phyloP scores from a whole-genome alignment of 495 filamentous ascomycete species.

The Achaetomiella virescens region DNA sequence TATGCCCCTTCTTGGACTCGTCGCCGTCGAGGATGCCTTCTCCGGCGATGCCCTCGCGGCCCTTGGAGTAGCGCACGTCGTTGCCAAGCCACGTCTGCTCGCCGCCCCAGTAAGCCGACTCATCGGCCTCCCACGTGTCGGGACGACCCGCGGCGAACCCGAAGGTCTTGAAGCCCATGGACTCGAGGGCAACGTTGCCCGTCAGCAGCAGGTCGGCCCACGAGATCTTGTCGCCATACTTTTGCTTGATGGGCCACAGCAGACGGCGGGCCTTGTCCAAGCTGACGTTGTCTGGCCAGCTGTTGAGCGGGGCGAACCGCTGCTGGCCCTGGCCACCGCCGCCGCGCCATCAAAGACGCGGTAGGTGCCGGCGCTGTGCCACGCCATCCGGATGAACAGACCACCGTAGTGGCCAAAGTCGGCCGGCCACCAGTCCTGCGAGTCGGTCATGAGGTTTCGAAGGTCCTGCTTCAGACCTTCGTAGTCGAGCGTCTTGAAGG shows the following conservation, averaged over 20 bases:
- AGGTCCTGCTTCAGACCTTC: constrained; percentile 65
- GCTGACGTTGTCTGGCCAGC: constrained; percentile 70
- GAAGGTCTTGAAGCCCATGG: constrained; percentile 67
- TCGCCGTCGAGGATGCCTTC: constrained; percentile 44
- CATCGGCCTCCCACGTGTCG: constrained; percentile 66
- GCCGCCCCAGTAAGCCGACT: constrained; percentile 67
- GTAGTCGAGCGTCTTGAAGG: constrained; percentile 67
- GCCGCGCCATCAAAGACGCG: constrained; percentile 65
- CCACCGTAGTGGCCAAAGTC: constrained; percentile 74
- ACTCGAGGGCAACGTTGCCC: constrained; percentile 69
- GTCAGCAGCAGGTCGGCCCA: constrained; percentile 66
- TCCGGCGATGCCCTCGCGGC: constrained; percentile 37
- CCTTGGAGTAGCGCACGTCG: constrained; percentile 54
- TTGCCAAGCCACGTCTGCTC: constrained; percentile 68
- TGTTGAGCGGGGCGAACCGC: constrained; percentile 71
- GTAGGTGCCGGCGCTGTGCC: constrained; percentile 71
- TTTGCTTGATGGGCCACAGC: constrained; percentile 74
- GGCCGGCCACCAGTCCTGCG: constrained; percentile 70
- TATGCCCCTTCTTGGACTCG: constrained; percentile 40
- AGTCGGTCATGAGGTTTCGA: constrained; percentile 60
- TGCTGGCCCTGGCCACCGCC: constrained; percentile 67
- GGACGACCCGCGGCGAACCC: constrained; percentile 64
- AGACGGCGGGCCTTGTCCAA: constrained; percentile 73
- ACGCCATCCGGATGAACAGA: constrained; percentile 70
- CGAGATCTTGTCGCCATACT: constrained; percentile 74